Conservation (phyloP, 2,329 filamentous ascomycete genomes). For the Tolypocladium tundrense region DNA sequence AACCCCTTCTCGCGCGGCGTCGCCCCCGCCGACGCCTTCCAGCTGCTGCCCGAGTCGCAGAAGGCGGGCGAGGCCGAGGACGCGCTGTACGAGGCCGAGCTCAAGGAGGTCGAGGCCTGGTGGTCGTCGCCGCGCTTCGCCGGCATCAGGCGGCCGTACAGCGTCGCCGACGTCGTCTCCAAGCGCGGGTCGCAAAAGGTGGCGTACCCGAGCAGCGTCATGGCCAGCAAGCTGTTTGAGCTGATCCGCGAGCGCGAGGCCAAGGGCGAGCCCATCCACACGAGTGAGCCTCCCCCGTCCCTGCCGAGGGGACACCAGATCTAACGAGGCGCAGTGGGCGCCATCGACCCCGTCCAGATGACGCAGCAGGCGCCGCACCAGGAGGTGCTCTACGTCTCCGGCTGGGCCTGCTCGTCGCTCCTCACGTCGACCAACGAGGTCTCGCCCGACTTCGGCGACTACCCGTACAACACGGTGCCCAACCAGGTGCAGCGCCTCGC, state of each 20-base stretch:
- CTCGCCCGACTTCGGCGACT: constrained; percentile 94
- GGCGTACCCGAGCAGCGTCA: constrained; percentile 82
- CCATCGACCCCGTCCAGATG: constrained; percentile 99
- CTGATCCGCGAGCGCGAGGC: constrained; percentile 68
- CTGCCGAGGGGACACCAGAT: constrained; percentile 5
- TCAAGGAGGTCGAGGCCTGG: constrained; percentile 81
- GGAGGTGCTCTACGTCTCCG: constrained; percentile 90
- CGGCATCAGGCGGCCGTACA: constrained; percentile 87
- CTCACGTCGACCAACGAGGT: constrained; percentile 95
- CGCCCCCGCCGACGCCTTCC: constrained; percentile 64
- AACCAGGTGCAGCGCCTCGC: constrained; percentile 95
- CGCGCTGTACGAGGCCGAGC: constrained; percentile 70
- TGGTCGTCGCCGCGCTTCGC: constrained; percentile 78
- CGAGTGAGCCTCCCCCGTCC: constrained; percentile 46
- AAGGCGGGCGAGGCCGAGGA: constrained; percentile 79
- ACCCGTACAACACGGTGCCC: constrained; percentile 97
- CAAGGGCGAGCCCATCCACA: constrained; percentile 82
- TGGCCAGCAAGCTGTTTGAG: constrained; percentile 92
- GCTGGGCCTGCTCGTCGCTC: constrained; percentile 93
- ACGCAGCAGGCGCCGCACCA: constrained; percentile 95
- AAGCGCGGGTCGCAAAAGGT: constrained; percentile 85
- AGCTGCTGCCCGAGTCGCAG: constrained; percentile 65
- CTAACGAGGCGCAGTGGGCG: constrained; percentile 57
- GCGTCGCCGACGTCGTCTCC: constrained; percentile 80
- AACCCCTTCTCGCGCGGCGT: constrained; percentile 19